A percentile compares a stretch with the other conserved stretches of the same genome.
phyloP scores from a whole-genome alignment of 2,329 filamentous ascomycete species.

The Leptodontidium sp. region DNA sequence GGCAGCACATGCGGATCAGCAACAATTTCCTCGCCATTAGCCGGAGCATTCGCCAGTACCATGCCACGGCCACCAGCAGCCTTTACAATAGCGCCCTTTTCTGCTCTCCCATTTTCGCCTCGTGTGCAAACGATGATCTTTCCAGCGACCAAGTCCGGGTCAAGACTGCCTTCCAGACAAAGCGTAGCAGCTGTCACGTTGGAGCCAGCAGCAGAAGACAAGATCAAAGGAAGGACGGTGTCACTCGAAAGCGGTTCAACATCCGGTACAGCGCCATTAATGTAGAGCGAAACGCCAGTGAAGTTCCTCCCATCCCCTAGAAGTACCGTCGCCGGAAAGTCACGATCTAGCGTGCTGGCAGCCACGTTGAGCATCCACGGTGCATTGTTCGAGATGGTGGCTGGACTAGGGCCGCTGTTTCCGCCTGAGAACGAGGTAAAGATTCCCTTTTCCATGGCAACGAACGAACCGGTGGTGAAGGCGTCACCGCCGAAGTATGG shows the following conservation, averaged over 20 bases:
- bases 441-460: background rate
- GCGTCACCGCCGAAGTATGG: background rate
- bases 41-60: background rate
- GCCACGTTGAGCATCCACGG: conserved; percentile 1
- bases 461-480: background rate
- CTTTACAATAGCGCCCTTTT: background rate
- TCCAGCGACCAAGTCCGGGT: background rate
- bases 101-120: background rate
- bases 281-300: background rate
- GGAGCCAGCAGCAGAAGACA: background rate
- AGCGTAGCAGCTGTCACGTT: background rate
- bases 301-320: background rate
- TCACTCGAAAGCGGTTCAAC: background rate
- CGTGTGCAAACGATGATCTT: conserved; percentile 1
- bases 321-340: background rate
- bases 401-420: background rate
- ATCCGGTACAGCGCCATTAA: background rate
- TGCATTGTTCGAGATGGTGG: background rate
- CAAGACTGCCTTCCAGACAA: background rate
- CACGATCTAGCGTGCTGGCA: conserved; percentile 1
- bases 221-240: conserved; percentile 1
- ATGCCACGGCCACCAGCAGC: background rate
- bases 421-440: background rate
- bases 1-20: background rate
- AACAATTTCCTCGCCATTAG: background rate